phyloP scores from a whole-genome alignment of 768 basidiomycete species.

The Pleurotus salmoneostramineus region DNA sequence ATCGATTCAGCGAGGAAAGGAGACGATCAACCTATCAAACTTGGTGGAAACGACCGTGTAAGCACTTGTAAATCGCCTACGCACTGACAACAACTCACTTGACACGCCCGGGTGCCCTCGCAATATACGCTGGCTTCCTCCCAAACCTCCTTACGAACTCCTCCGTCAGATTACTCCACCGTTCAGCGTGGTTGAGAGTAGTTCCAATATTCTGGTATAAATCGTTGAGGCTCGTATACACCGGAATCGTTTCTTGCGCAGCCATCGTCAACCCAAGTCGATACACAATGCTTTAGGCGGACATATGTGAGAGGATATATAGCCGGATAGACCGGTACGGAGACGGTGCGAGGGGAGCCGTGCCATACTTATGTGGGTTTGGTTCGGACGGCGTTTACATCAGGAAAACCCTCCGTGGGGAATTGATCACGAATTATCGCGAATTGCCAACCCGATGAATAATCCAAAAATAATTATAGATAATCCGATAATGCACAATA shows the following conservation, averaged over 20 bases:
- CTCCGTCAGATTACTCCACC: slow-evolving; percentile 59
- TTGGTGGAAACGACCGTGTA: slow-evolving; percentile 11
- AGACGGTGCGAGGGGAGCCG: not conserved
- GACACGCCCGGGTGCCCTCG: slow-evolving; percentile 76
- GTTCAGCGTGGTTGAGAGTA: slow-evolving; percentile 49
- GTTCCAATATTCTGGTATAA: slow-evolving; percentile 51
- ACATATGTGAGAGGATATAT: not conserved
- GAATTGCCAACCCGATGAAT: no score
- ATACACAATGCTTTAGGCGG: not conserved
- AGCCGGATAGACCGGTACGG: not conserved
- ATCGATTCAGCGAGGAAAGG: not conserved
- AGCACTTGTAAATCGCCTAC: not conserved
- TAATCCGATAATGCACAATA: no score
- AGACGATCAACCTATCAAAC: slow-evolving; percentile 37
- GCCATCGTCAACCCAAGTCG: slow-evolving; percentile 34
- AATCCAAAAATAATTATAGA: no score
- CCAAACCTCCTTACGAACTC: slow-evolving; percentile 67
- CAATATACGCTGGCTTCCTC: slow-evolving; percentile 63
- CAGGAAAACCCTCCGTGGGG: no score
- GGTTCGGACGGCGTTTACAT: no score
- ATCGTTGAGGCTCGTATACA: slow-evolving; percentile 54
- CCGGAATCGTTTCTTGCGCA: slow-evolving; percentile 53
- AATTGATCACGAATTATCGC: no score
- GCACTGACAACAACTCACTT: slow-evolving; percentile 44
- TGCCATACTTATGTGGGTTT: not conserved